Percentiles rank a stretch among this genome's conserved stretches.
Conservation (phyloP, 2,329 filamentous ascomycete genomes). For the Ophidiomyces ophidiicola region DNA sequence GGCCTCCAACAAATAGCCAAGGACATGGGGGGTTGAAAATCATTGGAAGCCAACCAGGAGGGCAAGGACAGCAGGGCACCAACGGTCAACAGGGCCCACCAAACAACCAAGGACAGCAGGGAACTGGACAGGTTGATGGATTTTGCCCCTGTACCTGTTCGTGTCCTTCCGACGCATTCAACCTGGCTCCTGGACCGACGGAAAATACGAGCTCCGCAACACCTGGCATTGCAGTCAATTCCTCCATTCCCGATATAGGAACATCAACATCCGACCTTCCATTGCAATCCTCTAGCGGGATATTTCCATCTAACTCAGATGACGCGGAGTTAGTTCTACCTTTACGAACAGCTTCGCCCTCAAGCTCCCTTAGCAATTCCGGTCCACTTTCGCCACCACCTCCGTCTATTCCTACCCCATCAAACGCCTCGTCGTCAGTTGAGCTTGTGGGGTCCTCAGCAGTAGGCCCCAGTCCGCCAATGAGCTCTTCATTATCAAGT, state of each 20-base stretch:
- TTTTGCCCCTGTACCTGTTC: conserved; percentile 5
- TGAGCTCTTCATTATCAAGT: background rate
- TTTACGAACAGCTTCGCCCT: background rate
- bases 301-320: background rate
- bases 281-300: background rate
- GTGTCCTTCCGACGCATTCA: conserved; percentile 6
- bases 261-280: background rate
- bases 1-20: conserved; percentile 5
- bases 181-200: background rate
- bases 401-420: background rate
- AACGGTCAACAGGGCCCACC: background rate
- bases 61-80: background rate
- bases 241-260: conserved; percentile 1
- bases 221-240: background rate
- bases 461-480: background rate
- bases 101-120: background rate
- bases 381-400: background rate
- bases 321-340: background rate
- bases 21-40: background rate
- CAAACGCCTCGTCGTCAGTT: background rate
- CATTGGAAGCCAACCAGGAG: background rate
- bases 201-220: background rate
- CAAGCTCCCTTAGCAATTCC: background rate
- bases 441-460: background rate
- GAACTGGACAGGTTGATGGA: background rate